Evolutionary conservation across 805 yeast genomes (phyloP).

Genomic region (Zygoascus tannicola): DNA sequence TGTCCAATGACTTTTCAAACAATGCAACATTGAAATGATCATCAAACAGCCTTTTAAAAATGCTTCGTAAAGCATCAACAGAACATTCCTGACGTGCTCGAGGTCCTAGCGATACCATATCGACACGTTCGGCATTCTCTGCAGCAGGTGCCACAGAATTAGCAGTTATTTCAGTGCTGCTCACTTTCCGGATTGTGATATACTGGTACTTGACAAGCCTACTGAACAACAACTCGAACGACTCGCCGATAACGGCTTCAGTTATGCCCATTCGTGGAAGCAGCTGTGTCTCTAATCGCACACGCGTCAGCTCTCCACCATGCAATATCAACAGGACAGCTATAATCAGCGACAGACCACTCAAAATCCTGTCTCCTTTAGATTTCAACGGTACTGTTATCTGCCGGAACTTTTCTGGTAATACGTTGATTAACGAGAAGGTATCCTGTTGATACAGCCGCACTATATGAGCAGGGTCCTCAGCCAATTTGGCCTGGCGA

Average conservation of each 20-base stretch:
- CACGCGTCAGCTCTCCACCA: not conserved
- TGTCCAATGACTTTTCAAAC: not conserved
- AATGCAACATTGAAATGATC: not conserved
- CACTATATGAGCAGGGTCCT: not conserved
- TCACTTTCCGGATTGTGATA: not conserved
- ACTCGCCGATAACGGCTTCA: not conserved
- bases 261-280: not conserved
- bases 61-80: not conserved
- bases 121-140: not conserved
- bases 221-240: not conserved
- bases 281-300: not conserved
- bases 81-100: constrained; percentile 1
- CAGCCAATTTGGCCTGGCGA: not conserved
- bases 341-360: not conserved
- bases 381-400: not conserved
- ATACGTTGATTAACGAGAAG: not conserved
- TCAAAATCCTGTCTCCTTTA: not conserved
- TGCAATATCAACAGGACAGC: not conserved
- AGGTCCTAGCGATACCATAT: not conserved
- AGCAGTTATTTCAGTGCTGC: too few relatives aligned
- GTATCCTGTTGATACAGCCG: not conserved
- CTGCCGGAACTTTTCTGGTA: not conserved
- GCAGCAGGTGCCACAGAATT: too few relatives aligned
- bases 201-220: not conserved
- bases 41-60: not conserved